These are phyloP conservation scores for Stachybotrys echinatus DNA, from an alignment of 2,329 filamentous ascomycete species.

Conservation along the genomic window DNA sequence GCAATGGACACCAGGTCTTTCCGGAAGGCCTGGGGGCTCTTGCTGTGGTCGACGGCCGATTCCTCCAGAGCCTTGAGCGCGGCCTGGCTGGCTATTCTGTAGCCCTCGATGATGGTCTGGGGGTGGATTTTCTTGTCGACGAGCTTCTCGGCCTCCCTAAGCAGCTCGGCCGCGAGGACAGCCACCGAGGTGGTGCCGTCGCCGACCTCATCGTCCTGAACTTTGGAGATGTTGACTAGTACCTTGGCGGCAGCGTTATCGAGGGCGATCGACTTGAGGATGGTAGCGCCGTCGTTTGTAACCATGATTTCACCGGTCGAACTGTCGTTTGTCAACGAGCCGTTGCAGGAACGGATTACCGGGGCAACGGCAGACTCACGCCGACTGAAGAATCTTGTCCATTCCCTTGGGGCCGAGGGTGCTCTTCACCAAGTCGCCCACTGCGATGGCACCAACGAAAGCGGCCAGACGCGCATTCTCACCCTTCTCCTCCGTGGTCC, in stretches of 20 bases:
- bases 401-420: slow-evolving; percentile 96
- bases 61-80: slow-evolving; percentile 80
- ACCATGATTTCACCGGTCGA: slow-evolving; percentile 97
- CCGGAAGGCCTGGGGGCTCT: slow-evolving; percentile 75
- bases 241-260: slow-evolving; percentile 99
- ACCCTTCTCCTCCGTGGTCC: slow-evolving; percentile 95
- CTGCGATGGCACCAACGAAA: slow-evolving; percentile 96
- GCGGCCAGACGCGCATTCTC: slow-evolving; percentile 98
- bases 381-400: slow-evolving; percentile 97
- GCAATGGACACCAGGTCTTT: slow-evolving; percentile 88
- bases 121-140: slow-evolving; percentile 98
- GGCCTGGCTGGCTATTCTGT: slow-evolving; percentile 90
- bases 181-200: slow-evolving; percentile 98
- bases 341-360: neutral
- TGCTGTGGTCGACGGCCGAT: slow-evolving; percentile 85
- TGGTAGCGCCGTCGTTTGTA: slow-evolving; percentile 97
- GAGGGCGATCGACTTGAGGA: slow-evolving; percentile 95
- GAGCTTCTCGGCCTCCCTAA: slow-evolving; percentile 94
- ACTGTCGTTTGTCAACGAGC: slow-evolving; percentile 36
- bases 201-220: slow-evolving; percentile 97
- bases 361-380: slow-evolving; percentile 50
- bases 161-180: slow-evolving; percentile 87
- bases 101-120: slow-evolving; percentile 98
- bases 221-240: slow-evolving; percentile 97
- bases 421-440: slow-evolving; percentile 95